A percentile compares a stretch with the other conserved stretches of the same genome.
These are phyloP conservation scores for Boletus tomentosulus DNA, from an alignment of 768 basidiomycete genomes.

Conservation along the genomic window DNA sequence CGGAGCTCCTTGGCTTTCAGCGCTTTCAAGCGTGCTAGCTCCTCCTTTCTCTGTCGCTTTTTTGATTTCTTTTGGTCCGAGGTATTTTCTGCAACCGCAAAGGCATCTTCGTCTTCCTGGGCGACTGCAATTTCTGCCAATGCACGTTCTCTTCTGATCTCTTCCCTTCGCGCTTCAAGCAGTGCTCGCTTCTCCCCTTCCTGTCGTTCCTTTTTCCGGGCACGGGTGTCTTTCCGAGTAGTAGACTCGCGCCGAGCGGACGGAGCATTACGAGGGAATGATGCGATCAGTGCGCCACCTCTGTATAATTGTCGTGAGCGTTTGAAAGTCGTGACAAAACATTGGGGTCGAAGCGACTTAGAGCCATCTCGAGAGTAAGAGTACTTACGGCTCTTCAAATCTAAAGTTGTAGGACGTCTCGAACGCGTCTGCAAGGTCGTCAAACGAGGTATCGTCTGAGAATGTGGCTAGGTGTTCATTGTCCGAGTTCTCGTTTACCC, in stretches of 20 bases:
- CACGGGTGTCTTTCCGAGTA: constrained; percentile 79
- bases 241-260: constrained; percentile 72
- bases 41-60: constrained; percentile 48
- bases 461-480: constrained; percentile 32
- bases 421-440: constrained; percentile 87
- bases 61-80: constrained; percentile 42
- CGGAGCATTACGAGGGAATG: constrained; percentile 72
- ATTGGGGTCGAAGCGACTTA: too few species aligned
- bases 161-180: constrained; percentile 76
- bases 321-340: neutral
- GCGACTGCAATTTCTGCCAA: constrained; percentile 64
- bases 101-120: constrained; percentile 40
- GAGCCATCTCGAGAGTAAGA: neutral
- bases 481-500: constrained; percentile 1
- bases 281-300: constrained; percentile 57
- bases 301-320: constrained; percentile 33
- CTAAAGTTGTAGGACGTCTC: constrained; percentile 98
- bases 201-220: constrained; percentile 71
- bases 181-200: constrained; percentile 59
- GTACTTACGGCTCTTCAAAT: constrained; percentile 88
- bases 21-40: constrained; percentile 73
- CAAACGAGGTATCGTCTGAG: constrained; percentile 72
- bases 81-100: constrained; percentile 47
- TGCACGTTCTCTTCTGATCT: constrained; percentile 69
- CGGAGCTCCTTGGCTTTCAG: constrained; percentile 84